Evolutionary conservation across 139 green algal species (phyloP).

Genomic region (Chlorella sp.): DNA sequence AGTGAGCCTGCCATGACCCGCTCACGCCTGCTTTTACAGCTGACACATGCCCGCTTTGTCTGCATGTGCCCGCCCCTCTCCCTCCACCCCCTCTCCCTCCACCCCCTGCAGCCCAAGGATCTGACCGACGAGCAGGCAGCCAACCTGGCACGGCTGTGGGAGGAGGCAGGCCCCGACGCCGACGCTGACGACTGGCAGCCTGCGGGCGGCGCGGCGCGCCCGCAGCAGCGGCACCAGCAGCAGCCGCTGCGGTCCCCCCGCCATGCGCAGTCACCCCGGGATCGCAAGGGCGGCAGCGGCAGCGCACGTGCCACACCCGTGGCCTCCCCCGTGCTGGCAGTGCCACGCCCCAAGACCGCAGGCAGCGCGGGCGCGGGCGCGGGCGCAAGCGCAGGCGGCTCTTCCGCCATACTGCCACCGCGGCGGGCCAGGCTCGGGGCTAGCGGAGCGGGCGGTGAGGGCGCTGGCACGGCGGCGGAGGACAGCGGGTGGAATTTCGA

Average conservation of each 20-base stretch:
- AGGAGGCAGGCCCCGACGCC: neutral
- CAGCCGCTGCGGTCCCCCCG: neutral
- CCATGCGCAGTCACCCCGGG: neutral
- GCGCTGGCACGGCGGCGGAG: neutral
- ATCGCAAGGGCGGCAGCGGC: no score
- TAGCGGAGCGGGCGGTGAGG: no score
- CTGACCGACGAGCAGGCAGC: neutral
- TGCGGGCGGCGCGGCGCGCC: neutral
- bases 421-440: no score
- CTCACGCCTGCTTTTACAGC: no score
- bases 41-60: neutral
- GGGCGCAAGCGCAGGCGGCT: neutral
- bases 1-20: no score
- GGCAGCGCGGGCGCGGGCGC: neutral
- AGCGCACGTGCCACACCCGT: no score
- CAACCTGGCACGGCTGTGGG: neutral
- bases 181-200: neutral
- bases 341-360: neutral
- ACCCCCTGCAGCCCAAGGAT: neutral
- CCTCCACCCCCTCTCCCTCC: neutral
- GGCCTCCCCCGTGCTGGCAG: neutral
- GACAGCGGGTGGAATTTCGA: neutral
- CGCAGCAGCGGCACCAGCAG: neutral
- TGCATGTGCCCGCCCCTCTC: no score
- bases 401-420: neutral